A percentile compares a stretch with the other conserved stretches of the same genome.
Conservation (phyloP, 2,329 filamentous ascomycete genomes). For the Neonectria ditissima region DNA sequence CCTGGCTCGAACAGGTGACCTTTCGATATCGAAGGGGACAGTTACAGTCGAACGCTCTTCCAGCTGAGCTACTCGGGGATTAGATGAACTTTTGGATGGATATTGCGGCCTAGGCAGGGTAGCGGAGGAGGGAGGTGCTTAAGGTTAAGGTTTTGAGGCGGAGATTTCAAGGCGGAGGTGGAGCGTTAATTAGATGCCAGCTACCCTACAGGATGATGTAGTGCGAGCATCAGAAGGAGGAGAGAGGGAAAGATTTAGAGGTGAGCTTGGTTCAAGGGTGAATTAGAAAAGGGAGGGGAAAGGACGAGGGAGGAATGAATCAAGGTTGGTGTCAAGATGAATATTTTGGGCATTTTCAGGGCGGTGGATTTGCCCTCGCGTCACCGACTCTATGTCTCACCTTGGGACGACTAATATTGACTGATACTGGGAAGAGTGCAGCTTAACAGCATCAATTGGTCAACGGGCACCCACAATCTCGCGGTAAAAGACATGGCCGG, state of each 20-base stretch:
- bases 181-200: background rate
- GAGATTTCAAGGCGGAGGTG: background rate
- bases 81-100: background rate
- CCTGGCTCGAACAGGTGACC: slow-evolving; percentile 41
- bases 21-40: slow-evolving; percentile 31
- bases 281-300: background rate
- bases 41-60: slow-evolving; percentile 38
- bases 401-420: too few relatives aligned
- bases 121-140: background rate
- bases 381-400: background rate
- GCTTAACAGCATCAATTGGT: background rate
- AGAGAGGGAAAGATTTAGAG: background rate
- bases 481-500: background rate
- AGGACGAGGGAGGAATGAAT: background rate
- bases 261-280: background rate
- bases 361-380: background rate
- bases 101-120: slow-evolving; percentile 1
- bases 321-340: too few relatives aligned
- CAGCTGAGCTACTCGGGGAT: slow-evolving; percentile 39
- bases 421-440: background rate
- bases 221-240: background rate
- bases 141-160: background rate
- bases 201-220: background rate
- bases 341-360: background rate
- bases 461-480: background rate